Conservation (phyloP, 73 alveolate species). For the Paramecium sexaurelia region DNA sequence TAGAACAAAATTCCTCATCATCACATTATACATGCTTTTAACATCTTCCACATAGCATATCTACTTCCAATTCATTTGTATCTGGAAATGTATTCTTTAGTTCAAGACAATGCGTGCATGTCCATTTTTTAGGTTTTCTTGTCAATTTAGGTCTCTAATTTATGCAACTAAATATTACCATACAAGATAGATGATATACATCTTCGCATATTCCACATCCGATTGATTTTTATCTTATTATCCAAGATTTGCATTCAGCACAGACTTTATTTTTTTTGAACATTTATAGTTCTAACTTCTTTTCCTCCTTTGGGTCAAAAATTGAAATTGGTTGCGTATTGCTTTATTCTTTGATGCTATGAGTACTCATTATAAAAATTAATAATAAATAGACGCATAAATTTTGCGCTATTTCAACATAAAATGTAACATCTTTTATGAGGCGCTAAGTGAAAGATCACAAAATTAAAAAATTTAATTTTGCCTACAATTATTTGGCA, state of each 20-base stretch:
- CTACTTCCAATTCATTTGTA: background rate
- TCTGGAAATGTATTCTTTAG: background rate
- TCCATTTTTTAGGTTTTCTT: background rate
- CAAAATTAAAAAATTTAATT: background rate
- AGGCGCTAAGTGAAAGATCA: background rate
- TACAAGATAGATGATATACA: constrained; percentile 60
- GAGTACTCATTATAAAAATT: background rate
- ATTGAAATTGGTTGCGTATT: background rate
- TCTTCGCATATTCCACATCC: constrained; percentile 65
- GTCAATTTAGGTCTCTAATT: background rate
- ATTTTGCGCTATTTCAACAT: background rate
- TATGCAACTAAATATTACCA: background rate
- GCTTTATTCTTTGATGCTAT: background rate
- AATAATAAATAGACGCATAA: background rate
- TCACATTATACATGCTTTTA: background rate
- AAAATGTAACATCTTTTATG: background rate
- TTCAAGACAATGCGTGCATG: constrained; percentile 3
- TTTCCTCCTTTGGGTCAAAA: background rate
- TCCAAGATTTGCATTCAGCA: background rate
- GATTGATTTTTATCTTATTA: background rate
- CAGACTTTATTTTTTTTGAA: constrained; percentile 2
- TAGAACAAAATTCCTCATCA: background rate
- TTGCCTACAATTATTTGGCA: background rate
- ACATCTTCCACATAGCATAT: constrained; percentile 14
- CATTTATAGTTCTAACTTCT: background rate